Conservation (phyloP, 768 basidiomycete genomes). For the Tricholoma saponaceum region DNA sequence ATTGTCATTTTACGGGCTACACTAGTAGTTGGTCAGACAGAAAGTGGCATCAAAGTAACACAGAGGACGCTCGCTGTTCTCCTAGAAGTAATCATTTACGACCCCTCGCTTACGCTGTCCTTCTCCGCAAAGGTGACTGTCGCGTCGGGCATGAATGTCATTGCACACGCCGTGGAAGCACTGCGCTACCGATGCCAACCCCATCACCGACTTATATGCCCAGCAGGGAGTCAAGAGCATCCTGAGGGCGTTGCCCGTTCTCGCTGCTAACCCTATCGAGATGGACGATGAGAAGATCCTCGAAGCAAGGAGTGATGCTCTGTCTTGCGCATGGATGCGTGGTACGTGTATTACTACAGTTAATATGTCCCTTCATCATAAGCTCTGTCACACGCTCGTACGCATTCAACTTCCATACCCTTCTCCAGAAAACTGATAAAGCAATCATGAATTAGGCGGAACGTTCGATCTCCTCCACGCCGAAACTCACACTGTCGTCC, state of each 20-base stretch:
- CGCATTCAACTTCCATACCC: slow-evolving; percentile 18
- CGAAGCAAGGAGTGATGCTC: slow-evolving; percentile 29
- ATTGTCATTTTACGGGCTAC: slow-evolving; percentile 20
- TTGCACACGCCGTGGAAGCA: slow-evolving; percentile 39
- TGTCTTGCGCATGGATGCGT: slow-evolving; percentile 36
- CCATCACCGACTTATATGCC: slow-evolving; percentile 31
- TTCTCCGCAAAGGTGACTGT: slow-evolving; percentile 30
- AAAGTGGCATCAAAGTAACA: slow-evolving; percentile 35
- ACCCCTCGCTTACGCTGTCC: slow-evolving; percentile 32
- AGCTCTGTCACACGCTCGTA: slow-evolving; percentile 35
- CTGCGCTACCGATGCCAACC: slow-evolving; percentile 32
- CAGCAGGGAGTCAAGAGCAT: slow-evolving; percentile 31
- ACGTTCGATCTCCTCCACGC: slow-evolving; percentile 37
- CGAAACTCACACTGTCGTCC: slow-evolving; percentile 40
- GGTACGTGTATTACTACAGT: slow-evolving; percentile 31
- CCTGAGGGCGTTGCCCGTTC: slow-evolving; percentile 26
- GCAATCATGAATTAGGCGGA: slow-evolving; percentile 22
- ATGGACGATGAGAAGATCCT: slow-evolving; percentile 17
- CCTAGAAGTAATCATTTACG: slow-evolving; percentile 38
- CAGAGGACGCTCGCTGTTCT: slow-evolving; percentile 32
- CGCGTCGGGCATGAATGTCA: slow-evolving; percentile 37
- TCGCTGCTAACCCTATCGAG: slow-evolving; percentile 8
- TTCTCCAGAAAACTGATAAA: neutral
- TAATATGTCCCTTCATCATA: slow-evolving; percentile 36
- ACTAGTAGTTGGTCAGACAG: slow-evolving; percentile 36